Percentiles rank a stretch among this genome's conserved stretches.
Evolutionary conservation across 129 eudicot genomes (phyloP).

Genomic region (Apium graveolens): DNA sequence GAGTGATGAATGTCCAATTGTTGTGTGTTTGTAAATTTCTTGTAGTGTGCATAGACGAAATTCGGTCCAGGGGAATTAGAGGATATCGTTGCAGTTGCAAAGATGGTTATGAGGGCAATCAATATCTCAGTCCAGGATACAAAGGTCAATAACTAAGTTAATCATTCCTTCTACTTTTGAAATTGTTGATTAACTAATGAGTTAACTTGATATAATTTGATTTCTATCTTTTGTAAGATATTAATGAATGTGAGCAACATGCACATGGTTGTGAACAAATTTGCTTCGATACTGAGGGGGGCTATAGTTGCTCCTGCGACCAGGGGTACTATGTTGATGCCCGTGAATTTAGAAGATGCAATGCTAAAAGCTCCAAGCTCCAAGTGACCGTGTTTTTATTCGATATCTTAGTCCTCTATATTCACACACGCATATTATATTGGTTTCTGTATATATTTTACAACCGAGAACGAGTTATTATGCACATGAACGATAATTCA

Average conservation of each 20-base stretch:
- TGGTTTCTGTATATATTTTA: too few relatives aligned
- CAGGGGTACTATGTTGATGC: background rate
- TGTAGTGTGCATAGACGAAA: constrained; percentile 32
- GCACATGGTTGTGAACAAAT: constrained; percentile 17
- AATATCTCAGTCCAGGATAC: constrained; percentile 47
- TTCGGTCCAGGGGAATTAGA: background rate
- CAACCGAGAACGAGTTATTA: too few relatives aligned
- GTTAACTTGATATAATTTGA: background rate
- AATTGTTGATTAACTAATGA: background rate
- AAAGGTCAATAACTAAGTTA: constrained; percentile 24
- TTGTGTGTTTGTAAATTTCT: too few relatives aligned
- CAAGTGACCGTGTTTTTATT: constrained; percentile 13
- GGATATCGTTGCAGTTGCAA: constrained; percentile 39
- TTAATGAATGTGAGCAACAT: constrained; percentile 6
- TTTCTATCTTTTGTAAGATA: constrained; percentile 13
- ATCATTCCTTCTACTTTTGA: background rate
- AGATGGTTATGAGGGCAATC: constrained; percentile 45
- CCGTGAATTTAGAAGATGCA: constrained; percentile 26
- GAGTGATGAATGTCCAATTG: too few relatives aligned
- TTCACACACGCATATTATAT: too few relatives aligned
- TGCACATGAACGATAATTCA: background rate
- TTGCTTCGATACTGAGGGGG: constrained; percentile 32
- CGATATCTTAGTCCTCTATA: constrained; percentile 6
- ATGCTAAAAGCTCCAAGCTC: background rate
- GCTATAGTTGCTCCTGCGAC: constrained; percentile 27